Evolutionary conservation across 257 asterid species (phyloP).

Genomic region (Eucommia ulmoides): DNA sequence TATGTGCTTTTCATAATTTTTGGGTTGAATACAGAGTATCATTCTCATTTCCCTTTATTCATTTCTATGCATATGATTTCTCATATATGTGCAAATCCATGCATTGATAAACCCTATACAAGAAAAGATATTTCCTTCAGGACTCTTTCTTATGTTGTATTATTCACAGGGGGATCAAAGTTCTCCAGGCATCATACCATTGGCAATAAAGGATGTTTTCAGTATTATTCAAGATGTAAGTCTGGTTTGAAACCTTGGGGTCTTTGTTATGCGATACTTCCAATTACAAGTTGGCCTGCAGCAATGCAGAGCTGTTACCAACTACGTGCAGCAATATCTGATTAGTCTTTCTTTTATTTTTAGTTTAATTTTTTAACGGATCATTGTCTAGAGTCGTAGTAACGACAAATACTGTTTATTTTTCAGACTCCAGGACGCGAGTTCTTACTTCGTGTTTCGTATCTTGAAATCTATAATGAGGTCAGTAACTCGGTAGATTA

Average conservation of each 20-base stretch:
- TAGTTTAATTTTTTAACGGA: too few relatives aligned
- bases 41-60: too few relatives aligned
- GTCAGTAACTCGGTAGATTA: constrained; percentile 26
- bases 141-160: too few relatives aligned
- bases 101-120: too few relatives aligned
- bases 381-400: neutral
- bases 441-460: constrained; percentile 93
- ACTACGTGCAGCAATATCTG: neutral
- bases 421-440: constrained; percentile 97
- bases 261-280: constrained; percentile 6
- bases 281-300: neutral
- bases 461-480: constrained; percentile 97
- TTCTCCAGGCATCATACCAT: constrained; percentile 89
- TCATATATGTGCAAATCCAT: too few relatives aligned
- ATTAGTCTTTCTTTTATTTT: neutral
- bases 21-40: too few relatives aligned
- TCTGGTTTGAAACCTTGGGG: constrained; percentile 6
- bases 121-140: too few relatives aligned
- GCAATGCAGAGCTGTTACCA: neutral
- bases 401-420: constrained; percentile 19
- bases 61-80: too few relatives aligned
- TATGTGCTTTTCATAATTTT: too few relatives aligned
- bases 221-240: constrained; percentile 98
- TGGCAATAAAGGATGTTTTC: constrained; percentile 97
- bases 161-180: constrained; percentile 69